Conservation (phyloP, 2,329 filamentous ascomycete species). For the Bipolaris oryzae region DNA sequence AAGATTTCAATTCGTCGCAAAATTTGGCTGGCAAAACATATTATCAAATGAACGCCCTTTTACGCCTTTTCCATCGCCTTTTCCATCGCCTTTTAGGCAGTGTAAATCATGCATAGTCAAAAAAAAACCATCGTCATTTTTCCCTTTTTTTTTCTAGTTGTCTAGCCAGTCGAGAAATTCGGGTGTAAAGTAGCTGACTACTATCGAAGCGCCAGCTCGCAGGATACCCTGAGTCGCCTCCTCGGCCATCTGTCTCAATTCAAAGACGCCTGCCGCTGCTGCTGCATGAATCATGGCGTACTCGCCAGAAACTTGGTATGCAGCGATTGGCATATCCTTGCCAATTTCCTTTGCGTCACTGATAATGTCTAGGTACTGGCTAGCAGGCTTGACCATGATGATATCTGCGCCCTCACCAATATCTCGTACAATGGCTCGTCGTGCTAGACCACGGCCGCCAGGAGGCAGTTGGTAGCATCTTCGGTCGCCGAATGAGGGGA, state of each 20-base stretch:
- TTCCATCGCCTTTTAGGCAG: neutral
- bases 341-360: constrained; percentile 95
- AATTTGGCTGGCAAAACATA: neutral
- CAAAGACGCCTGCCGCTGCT: constrained; percentile 95
- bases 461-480: constrained; percentile 97
- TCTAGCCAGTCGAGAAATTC: constrained; percentile 70
- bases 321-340: constrained; percentile 87
- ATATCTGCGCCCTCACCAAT: constrained; percentile 94
- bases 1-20: too few species aligned
- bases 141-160: constrained; percentile 24
- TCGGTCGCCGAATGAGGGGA: constrained; percentile 89
- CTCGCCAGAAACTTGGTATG: constrained; percentile 96
- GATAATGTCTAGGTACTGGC: constrained; percentile 96
- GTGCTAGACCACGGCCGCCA: constrained; percentile 86
- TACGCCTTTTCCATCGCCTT: neutral
- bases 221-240: constrained; percentile 94
- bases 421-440: constrained; percentile 87
- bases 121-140: neutral
- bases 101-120: too few species aligned
- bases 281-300: constrained; percentile 97
- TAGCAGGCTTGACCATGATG: constrained; percentile 98
- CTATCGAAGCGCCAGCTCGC: constrained; percentile 88
- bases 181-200: constrained; percentile 93
- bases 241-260: constrained; percentile 91
- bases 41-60: neutral